Conservation (phyloP, 257 asterid genomes). For the Solanum stenotomum region DNA sequence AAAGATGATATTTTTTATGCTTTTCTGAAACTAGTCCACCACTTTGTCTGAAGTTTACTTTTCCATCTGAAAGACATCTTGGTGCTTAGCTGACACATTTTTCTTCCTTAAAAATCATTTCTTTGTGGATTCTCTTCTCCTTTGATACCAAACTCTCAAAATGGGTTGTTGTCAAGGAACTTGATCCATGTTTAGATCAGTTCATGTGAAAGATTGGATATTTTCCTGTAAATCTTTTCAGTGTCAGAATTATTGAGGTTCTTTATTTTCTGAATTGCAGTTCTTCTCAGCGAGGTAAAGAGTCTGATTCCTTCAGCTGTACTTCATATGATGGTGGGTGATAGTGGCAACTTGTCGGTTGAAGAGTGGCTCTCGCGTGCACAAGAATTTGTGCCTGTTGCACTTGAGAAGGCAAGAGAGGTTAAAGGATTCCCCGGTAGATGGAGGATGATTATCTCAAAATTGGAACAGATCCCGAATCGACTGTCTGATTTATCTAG, state of each 20-base stretch:
- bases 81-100: background rate
- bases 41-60: constrained; percentile 5
- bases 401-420: constrained; percentile 55
- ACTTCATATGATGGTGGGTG: constrained; percentile 52
- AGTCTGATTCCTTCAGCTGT: constrained; percentile 5
- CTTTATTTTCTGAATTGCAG: constrained; percentile 22
- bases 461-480: constrained; percentile 55
- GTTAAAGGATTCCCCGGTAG: constrained; percentile 61
- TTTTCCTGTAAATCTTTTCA: background rate
- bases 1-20: constrained; percentile 7
- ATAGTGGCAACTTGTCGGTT: constrained; percentile 34
- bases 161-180: background rate
- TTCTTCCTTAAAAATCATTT: background rate
- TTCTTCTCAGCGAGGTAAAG: constrained; percentile 15
- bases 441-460: constrained; percentile 76
- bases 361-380: constrained; percentile 77
- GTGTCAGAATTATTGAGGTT: background rate
- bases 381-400: constrained; percentile 64
- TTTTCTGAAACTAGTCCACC: constrained; percentile 35
- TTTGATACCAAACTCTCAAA: background rate
- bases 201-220: background rate
- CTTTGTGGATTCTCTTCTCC: background rate
- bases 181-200: background rate
- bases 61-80: constrained; percentile 4
- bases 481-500: constrained; percentile 73